These are phyloP conservation scores for Vitis vinifera DNA, from an alignment of 164 flowering plant species.

Conservation along the genomic window ASM3070453v1 NC_081822.1:1737501-1738000, in stretches of 20 bases:
- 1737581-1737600: background rate
- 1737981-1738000: no score
- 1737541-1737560: conserved; percentile 95
- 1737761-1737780: no score
- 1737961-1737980: no score
- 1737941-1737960: no score
- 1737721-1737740: conserved; percentile 87
- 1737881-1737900: no score
- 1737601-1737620: background rate
- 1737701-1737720: conserved; percentile 99
- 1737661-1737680: conserved; percentile 58
- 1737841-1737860: no score
- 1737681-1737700: conserved; percentile 95
- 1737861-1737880: no score
- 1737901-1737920: no score
- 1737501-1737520: conserved; percentile 94
- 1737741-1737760: background rate
- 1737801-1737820: background rate
- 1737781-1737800: no score
- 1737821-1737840: background rate
- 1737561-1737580: conserved; percentile 76
- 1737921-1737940: no score
- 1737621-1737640: background rate
- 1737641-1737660: background rate
- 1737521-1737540: conserved; percentile 92